Evolutionary conservation across 108 stramenopile species (phyloP).

Genomic region (Fragilaria crotonensis): DNA sequence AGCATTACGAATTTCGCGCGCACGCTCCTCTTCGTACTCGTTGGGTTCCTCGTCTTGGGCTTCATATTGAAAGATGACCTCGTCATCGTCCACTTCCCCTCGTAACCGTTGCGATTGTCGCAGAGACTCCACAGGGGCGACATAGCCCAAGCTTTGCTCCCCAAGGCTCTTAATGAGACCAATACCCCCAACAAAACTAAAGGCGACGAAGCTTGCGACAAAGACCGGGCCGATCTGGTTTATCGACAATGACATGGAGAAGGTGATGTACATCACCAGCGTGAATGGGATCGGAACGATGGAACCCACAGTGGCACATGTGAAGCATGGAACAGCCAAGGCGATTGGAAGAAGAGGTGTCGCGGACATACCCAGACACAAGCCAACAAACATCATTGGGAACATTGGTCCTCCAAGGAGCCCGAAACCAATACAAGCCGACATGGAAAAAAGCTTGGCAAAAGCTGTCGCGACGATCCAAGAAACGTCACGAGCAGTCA

Average conservation of each 20-base stretch:
- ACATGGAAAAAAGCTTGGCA: neutral
- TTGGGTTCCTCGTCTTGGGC: too few relatives aligned
- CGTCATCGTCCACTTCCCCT: too few relatives aligned
- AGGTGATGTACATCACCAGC: neutral
- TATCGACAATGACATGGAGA: neutral
- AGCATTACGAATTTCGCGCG: conserved; percentile 1
- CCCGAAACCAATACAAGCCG: conserved; percentile 1
- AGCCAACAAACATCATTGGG: conserved; percentile 3
- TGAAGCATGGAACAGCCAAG: neutral
- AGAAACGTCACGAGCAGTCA: neutral
- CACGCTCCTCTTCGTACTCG: too few relatives aligned
- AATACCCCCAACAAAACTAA: neutral
- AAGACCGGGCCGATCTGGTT: conserved; percentile 5
- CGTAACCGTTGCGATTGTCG: too few relatives aligned
- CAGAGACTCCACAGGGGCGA: too few relatives aligned
- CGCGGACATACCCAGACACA: conserved; percentile 1
- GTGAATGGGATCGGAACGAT: conserved; percentile 1
- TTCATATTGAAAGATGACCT: too few relatives aligned
- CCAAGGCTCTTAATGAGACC: neutral
- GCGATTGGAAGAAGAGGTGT: neutral
- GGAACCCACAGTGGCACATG: neutral
- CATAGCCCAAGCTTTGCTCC: neutral
- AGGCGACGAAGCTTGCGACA: neutral
- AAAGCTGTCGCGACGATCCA: neutral
- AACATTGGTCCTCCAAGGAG: neutral